Conservation (phyloP, 2,329 filamentous ascomycete genomes). For the Penicillium digitatum region DNA sequence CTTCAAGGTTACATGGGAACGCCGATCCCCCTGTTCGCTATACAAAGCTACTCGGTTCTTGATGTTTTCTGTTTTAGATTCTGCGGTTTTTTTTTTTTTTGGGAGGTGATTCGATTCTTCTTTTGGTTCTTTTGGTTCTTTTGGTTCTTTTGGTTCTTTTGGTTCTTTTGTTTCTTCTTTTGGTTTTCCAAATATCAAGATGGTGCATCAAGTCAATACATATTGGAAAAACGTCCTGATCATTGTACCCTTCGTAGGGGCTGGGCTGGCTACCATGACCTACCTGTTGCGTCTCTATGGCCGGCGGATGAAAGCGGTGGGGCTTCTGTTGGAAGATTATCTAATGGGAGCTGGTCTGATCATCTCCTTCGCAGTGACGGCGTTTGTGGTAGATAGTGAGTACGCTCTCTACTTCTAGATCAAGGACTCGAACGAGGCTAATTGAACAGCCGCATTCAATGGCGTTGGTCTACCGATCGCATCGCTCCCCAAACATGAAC, state of each 20-base stretch:
- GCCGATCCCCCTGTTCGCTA: not conserved
- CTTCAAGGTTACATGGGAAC: not conserved
- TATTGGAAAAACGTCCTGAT: conserved; percentile 17
- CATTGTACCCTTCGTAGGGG: conserved; percentile 14
- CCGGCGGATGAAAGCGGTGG: conserved; percentile 3
- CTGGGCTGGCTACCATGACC: conserved; percentile 12
- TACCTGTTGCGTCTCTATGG: conserved; percentile 17
- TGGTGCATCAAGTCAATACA: not conserved
- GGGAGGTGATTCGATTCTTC: no score
- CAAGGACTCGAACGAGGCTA: no score
- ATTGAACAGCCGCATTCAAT: conserved; percentile 8
- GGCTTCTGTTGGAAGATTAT: conserved; percentile 12
- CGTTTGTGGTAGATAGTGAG: conserved; percentile 11
- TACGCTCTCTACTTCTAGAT: not conserved
- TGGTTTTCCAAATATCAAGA: no score
- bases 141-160: no score
- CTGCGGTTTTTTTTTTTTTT: no score
- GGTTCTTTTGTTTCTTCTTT: no score
- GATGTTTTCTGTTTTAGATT: no score
- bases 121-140: no score
- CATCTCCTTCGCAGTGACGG: conserved; percentile 13
- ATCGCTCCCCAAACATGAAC: not conserved
- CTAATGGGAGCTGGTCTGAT: conserved; percentile 18
- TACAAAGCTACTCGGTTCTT: no score
- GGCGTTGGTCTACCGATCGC: conserved; percentile 5